These are phyloP conservation scores for Gnetum montanum DNA, from an alignment of 75 land plant genomes.

Conservation along the genomic window DNA sequence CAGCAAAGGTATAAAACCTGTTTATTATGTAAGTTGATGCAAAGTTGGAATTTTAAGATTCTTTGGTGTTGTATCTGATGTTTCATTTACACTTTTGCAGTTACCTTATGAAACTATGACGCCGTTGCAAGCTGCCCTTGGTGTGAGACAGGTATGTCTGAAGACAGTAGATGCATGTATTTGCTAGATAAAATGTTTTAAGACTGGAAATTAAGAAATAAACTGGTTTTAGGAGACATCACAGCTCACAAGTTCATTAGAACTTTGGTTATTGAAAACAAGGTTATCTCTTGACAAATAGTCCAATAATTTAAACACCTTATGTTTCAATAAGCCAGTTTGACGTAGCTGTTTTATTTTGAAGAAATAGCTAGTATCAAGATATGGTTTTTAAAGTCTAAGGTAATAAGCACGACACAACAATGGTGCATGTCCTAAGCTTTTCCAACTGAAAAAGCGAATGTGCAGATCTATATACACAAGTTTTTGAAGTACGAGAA, in stretches of 20 bases:
- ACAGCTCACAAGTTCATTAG: neutral
- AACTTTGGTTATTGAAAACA: neutral
- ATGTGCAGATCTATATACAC: too few species aligned
- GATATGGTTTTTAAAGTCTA: too few species aligned
- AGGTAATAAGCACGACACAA: too few species aligned
- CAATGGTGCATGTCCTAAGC: too few species aligned
- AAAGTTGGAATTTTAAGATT: neutral
- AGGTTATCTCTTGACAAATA: neutral
- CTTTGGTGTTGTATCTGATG: too few species aligned
- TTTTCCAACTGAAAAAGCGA: too few species aligned
- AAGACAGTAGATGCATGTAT: neutral
- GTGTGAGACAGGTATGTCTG: constrained; percentile 67
- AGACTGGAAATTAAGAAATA: neutral
- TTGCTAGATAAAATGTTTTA: neutral
- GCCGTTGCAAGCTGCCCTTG: constrained; percentile 80
- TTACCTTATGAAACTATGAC: constrained; percentile 69
- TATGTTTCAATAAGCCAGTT: neutral
- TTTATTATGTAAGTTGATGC: neutral
- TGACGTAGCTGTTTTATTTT: too few species aligned
- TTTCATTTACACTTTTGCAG: constrained; percentile 18
- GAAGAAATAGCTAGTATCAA: too few species aligned
- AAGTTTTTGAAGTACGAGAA: too few species aligned
- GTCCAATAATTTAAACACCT: neutral
- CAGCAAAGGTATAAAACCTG: constrained; percentile 64
- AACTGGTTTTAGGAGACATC: too few species aligned